These are phyloP conservation scores for Luffa acutangula DNA, from an alignment of 306 rosid genomes.

Conservation along the genomic window DNA sequence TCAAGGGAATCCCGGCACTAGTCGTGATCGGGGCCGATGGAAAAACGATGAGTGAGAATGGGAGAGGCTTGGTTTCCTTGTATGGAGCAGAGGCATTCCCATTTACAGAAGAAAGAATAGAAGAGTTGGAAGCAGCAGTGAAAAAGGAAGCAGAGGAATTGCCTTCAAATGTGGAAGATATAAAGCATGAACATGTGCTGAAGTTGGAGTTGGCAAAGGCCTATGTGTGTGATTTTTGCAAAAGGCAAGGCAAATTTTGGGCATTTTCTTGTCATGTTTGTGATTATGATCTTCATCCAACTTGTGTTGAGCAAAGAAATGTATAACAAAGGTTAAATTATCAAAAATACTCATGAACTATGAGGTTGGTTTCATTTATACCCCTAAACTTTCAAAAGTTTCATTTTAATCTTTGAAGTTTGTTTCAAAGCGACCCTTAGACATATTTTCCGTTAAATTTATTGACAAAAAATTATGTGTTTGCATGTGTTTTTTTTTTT, in stretches of 20 bases:
- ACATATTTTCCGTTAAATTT: no score
- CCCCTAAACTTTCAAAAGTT: no score
- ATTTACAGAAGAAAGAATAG: conserved; percentile 51
- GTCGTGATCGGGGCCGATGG: conserved; percentile 71
- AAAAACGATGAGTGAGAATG: conserved; percentile 40
- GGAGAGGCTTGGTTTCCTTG: conserved; percentile 44
- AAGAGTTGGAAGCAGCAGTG: conserved; percentile 52
- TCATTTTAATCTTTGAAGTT: no score
- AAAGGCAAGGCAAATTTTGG: conserved; percentile 72
- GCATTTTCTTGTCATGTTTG: conserved; percentile 77
- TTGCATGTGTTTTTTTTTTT: no score
- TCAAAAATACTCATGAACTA: no score
- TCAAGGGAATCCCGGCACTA: conserved; percentile 64
- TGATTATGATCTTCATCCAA: conserved; percentile 89
- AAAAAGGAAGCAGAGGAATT: conserved; percentile 70
- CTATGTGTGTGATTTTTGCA: conserved; percentile 74
- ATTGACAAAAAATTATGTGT: no score
- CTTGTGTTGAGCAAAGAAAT: conserved; percentile 30
- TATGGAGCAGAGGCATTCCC: conserved; percentile 87
- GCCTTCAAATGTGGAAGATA: conserved; percentile 58
- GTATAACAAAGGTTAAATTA: not conserved
- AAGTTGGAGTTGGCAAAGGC: conserved; percentile 85
- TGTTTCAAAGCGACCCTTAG: no score
- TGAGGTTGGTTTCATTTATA: no score
- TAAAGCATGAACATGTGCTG: conserved; percentile 72